Percentiles rank a stretch among this genome's conserved stretches.
phyloP scores from a whole-genome alignment of 2,329 filamentous ascomycete genomes.

The Thermothelomyces thermophilus region DNA sequence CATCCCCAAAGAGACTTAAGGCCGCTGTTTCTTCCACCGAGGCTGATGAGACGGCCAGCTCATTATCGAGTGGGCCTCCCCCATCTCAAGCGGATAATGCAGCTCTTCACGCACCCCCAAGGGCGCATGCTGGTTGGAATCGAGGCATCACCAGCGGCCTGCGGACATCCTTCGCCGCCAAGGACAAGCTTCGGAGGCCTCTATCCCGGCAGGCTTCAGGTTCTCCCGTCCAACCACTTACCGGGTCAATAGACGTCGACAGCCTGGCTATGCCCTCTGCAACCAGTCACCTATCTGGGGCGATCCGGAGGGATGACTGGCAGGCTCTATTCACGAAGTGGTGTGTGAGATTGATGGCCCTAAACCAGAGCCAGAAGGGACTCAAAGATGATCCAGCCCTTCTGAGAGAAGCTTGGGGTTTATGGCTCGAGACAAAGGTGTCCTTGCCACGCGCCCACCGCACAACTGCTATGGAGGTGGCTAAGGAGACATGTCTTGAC shows the following conservation, averaged over 20 bases:
- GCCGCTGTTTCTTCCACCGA: neutral
- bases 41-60: neutral
- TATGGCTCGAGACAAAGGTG: constrained; percentile 14
- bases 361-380: constrained; percentile 13
- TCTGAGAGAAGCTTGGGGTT: constrained; percentile 15
- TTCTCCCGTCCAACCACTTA: neutral
- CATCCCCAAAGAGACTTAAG: constrained; percentile 6
- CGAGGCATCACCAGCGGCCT: constrained; percentile 25
- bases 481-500: constrained; percentile 4
- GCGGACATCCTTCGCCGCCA: constrained; percentile 25
- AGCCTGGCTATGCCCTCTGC: constrained; percentile 11
- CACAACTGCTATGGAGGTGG: constrained; percentile 3
- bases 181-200: constrained; percentile 4
- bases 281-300: constrained; percentile 1
- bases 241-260: neutral
- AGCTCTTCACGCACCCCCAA: neutral
- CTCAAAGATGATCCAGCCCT: constrained; percentile 14
- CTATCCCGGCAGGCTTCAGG: neutral
- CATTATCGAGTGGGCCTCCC: neutral
- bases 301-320: constrained; percentile 11
- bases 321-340: constrained; percentile 14
- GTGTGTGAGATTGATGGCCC: constrained; percentile 14
- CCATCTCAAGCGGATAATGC: neutral
- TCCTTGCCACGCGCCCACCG: constrained; percentile 3
- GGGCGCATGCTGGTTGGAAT: constrained; percentile 25